These are phyloP conservation scores for Iodosphaeria phyllophila DNA, from an alignment of 2,329 filamentous ascomycete genomes.

Conservation along the genomic window DNA sequence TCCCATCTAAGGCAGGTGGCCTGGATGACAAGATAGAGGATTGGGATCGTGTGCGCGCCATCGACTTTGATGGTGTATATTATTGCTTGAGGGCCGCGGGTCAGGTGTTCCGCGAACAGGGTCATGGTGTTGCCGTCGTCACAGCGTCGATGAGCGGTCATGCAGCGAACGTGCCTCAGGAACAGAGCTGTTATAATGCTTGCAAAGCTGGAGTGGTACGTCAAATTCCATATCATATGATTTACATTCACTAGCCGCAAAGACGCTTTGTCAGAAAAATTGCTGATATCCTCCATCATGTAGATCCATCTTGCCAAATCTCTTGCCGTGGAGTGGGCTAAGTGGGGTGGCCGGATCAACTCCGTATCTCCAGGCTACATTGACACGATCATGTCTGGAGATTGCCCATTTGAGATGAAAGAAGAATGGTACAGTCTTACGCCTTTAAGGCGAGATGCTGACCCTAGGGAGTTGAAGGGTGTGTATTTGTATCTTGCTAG, in stretches of 20 bases:
- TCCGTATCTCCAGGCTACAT: constrained; percentile 61
- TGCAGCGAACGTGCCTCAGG: constrained; percentile 60
- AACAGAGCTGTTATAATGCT: constrained; percentile 57
- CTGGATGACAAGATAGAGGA: constrained; percentile 20
- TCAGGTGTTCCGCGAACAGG: constrained; percentile 17
- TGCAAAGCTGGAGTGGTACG: constrained; percentile 38
- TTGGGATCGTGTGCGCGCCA: constrained; percentile 17
- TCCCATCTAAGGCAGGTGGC: constrained; percentile 16
- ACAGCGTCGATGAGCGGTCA: constrained; percentile 66
- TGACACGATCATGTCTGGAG: constrained; percentile 27
- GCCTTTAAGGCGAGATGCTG: constrained; percentile 40
- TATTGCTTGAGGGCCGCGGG: constrained; percentile 23
- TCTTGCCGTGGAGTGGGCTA: constrained; percentile 54
- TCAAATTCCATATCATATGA: not conserved
- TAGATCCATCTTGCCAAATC: constrained; percentile 32
- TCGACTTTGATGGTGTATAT: constrained; percentile 22
- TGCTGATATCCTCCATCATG: not conserved
- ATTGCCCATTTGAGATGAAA: constrained; percentile 1
- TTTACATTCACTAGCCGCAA: not conserved
- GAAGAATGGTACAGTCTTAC: not conserved
- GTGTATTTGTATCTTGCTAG: constrained; percentile 67
- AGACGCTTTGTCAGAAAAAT: not conserved
- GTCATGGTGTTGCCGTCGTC: constrained; percentile 53
- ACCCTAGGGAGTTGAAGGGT: constrained; percentile 60
- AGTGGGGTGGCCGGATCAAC: constrained; percentile 51